Evolutionary conservation across 495 filamentous ascomycete species (phyloP).

Genomic region (Peziza echinospora): DNA sequence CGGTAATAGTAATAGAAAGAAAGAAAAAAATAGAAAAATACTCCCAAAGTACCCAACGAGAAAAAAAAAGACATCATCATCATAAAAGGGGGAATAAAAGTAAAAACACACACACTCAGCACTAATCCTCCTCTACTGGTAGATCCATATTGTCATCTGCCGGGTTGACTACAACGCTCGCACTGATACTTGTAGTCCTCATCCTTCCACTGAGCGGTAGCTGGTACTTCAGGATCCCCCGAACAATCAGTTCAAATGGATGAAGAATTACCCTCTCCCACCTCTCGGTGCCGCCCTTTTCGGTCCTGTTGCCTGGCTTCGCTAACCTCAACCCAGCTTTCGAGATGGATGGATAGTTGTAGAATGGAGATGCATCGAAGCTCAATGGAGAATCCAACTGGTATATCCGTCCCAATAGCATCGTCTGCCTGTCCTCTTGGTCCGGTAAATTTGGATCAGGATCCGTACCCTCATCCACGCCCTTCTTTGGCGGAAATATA

Average conservation of each 20-base stretch:
- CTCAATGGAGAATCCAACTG: constrained; percentile 66
- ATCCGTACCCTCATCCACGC: constrained; percentile 41
- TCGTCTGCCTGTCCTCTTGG: constrained; percentile 48
- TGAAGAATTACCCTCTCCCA: constrained; percentile 84
- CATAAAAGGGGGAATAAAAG: too few relatives aligned
- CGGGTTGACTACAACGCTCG: constrained; percentile 14
- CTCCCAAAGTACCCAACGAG: background rate
- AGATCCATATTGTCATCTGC: background rate
- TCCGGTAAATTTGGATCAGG: constrained; percentile 40
- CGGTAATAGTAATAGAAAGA: too few relatives aligned
- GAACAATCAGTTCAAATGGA: constrained; percentile 76
- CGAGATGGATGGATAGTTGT: constrained; percentile 39
- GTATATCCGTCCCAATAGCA: constrained; percentile 73
- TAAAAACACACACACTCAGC: too few relatives aligned
- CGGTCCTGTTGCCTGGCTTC: constrained; percentile 74
- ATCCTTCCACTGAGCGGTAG: constrained; percentile 56
- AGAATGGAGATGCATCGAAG: constrained; percentile 75
- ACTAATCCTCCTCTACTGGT: too few relatives aligned
- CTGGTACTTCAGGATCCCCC: constrained; percentile 73
- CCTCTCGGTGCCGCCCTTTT: constrained; percentile 60
- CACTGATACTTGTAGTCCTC: constrained; percentile 23
- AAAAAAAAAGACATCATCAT: too few relatives aligned
- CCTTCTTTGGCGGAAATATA: background rate
- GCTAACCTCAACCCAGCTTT: constrained; percentile 60
- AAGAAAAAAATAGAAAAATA: background rate